Evolutionary conservation across 331 rosid species (phyloP), one percentile per base, ranked within the genome.

Genomic region (Acacia pycnantha): DNA sequence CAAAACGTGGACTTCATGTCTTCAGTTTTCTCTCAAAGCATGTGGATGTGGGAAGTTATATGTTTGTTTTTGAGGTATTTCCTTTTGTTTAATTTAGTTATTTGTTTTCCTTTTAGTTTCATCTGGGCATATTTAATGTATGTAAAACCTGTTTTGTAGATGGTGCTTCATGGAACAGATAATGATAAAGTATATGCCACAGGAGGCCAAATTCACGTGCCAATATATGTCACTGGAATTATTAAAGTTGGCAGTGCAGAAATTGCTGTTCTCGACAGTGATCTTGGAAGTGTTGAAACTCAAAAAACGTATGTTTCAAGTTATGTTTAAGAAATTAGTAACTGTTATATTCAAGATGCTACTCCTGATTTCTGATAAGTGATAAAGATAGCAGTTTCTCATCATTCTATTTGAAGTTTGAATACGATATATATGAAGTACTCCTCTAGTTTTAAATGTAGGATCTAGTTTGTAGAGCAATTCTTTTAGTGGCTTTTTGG

Each of bases 211-310:
- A 87, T 90, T 77, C 92, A 81, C 80, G 98, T 94, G 82, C 95
- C 88, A 71, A 84, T 94, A 82, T 90, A 81, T 77, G 80, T 96
- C 72, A 90, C 97, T 6, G 99, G 99, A 77, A 61, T 85, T 73
- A 77, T 91, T 87, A 82, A 86, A 74, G 84, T 94, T 78, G 91
- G 91, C 76, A 89, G 78, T 71, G 94, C 97, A 56, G 97, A 96
- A 88, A 88, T 94, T 77, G 92, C 89, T 48, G 90, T 94, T 72
- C 90, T 96, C 54, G 99, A 96, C 87, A 96, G 94, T 69, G 99
- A 96, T 81, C 89, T 91, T 69, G 98, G 95, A 77, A 94, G 89
- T 61, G 73, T 91, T 74, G 98, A 96, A 87, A 85, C 93, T 85
- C 91, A 84, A 87, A 96, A 95, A 82, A 87, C 73, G 99, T 96